phyloP scores from a whole-genome alignment of 2,329 filamentous ascomycete genomes.

The Pseudocercospora vitis region DNA sequence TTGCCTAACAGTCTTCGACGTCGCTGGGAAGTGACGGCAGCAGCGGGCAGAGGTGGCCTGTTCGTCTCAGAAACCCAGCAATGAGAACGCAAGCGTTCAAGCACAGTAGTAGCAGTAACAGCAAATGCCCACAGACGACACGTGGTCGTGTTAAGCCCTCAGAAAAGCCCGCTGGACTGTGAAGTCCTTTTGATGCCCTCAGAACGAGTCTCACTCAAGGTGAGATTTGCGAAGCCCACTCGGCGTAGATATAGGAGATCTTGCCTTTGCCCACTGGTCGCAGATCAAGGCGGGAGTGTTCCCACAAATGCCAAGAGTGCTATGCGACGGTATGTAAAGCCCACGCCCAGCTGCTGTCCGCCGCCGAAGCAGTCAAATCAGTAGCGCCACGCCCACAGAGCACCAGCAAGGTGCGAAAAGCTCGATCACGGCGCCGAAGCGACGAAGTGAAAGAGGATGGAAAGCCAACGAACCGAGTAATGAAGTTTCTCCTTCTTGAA shows the following conservation, averaged over 20 bases:
- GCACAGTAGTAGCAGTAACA: conserved; percentile 40
- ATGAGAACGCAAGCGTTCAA: conserved; percentile 42
- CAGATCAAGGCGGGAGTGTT: conserved; percentile 51
- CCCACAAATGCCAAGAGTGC: conserved; percentile 52
- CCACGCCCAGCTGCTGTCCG: conserved; percentile 26
- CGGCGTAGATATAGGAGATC: conserved; percentile 40
- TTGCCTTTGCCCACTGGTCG: conserved; percentile 44
- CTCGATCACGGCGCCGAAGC: conserved; percentile 29
- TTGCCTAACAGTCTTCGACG: conserved; percentile 20
- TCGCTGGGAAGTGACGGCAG: conserved; percentile 15
- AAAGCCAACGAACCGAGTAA: conserved; percentile 33
- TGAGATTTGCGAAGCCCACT: conserved; percentile 36
- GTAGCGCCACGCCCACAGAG: conserved; percentile 28
- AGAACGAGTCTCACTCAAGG: conserved; percentile 31
- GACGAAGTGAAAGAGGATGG: conserved; percentile 30
- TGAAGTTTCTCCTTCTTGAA: conserved; percentile 10
- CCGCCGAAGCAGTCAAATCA: conserved; percentile 24
- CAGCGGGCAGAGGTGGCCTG: conserved; percentile 26
- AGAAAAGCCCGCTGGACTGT: conserved; percentile 36
- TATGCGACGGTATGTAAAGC: conserved; percentile 30
- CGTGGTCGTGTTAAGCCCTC: conserved; percentile 37
- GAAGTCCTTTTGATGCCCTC: conserved; percentile 37
- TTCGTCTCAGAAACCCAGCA: conserved; percentile 42
- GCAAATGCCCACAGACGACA: conserved; percentile 38
- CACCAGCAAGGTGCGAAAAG: conserved; percentile 25